Evolutionary conservation across 306 rosid genomes (phyloP).

Genomic region (Sophora flavescens): DNA sequence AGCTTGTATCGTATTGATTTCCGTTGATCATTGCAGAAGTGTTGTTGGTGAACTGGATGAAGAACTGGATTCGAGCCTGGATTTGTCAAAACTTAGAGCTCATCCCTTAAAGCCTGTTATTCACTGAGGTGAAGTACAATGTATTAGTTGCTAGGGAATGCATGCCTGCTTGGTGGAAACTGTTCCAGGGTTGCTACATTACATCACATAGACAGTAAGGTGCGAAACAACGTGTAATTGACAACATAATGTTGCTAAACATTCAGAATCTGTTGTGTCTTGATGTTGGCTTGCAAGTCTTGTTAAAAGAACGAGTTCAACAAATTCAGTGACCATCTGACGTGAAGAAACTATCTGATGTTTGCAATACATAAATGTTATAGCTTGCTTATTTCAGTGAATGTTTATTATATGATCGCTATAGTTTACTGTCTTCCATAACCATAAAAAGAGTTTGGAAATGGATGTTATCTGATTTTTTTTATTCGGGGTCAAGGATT

Average conservation of each 20-base stretch:
- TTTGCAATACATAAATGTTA: background rate
- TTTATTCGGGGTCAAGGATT: too few relatives aligned
- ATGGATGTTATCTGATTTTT: background rate
- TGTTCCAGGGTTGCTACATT: conserved; percentile 28
- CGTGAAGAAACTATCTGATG: conserved; percentile 10
- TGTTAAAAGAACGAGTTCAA: conserved; percentile 23
- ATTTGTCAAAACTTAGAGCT: conserved; percentile 85
- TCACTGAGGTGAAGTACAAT: conserved; percentile 62
- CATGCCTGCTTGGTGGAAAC: conserved; percentile 21
- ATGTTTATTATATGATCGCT: background rate
- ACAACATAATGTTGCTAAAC: background rate
- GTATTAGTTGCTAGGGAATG: conserved; percentile 2
- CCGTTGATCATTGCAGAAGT: conserved; percentile 71
- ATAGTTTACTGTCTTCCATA: background rate
- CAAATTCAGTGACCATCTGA: conserved; percentile 9
- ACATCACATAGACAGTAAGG: background rate
- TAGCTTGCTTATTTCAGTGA: background rate
- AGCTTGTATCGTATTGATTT: background rate
- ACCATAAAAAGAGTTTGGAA: background rate
- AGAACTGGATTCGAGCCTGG: conserved; percentile 83
- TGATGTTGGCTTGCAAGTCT: conserved; percentile 20
- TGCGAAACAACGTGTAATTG: conserved; percentile 2
- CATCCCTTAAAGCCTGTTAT: conserved; percentile 91
- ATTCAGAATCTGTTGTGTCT: conserved; percentile 18
- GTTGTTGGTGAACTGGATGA: conserved; percentile 96